These are phyloP conservation scores for Metschnikowia vanudenii DNA, from an alignment of 805 yeast species.

Conservation along the genomic window DNA sequence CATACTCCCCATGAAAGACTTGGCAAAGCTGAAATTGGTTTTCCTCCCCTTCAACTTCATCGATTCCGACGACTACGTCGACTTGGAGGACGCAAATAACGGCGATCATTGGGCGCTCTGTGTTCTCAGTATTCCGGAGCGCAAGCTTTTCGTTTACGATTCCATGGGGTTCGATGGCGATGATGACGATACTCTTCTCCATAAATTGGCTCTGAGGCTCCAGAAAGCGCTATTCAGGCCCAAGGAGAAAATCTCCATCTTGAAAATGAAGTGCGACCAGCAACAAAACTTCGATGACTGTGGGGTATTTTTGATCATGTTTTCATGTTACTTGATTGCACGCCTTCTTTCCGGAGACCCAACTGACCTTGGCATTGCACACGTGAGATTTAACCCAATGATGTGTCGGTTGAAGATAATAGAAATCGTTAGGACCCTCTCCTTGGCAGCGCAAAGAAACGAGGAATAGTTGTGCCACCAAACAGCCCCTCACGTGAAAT, in stretches of 20 bases:
- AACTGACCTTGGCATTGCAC: constrained; percentile 39
- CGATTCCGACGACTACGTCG: constrained; percentile 34
- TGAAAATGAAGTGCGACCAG: constrained; percentile 48
- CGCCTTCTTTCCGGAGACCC: constrained; percentile 26
- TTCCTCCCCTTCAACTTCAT: constrained; percentile 70
- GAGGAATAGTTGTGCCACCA: too few species aligned
- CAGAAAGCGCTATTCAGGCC: constrained; percentile 23
- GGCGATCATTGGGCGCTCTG: constrained; percentile 80
- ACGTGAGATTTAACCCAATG: constrained; percentile 46
- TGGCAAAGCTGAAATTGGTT: constrained; percentile 42
- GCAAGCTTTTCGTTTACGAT: constrained; percentile 56
- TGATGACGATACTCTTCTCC: constrained; percentile 30
- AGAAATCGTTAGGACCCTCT: constrained; percentile 11
- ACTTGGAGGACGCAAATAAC: constrained; percentile 55
- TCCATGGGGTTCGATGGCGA: constrained; percentile 45
- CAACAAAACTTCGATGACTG: constrained; percentile 68
- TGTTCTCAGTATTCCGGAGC: constrained; percentile 49
- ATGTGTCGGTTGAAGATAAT: constrained; percentile 19
- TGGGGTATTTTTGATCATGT: constrained; percentile 48
- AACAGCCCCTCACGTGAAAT: constrained; percentile 13
- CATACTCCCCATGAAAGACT: constrained; percentile 33
- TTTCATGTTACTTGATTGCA: constrained; percentile 32
- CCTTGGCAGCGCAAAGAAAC: constrained; percentile 1
- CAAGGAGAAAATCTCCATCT: constrained; percentile 25
- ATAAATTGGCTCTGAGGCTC: constrained; percentile 24